phyloP scores from a whole-genome alignment of 164 flowering plant genomes.

The Nelumbo lutea region DNA sequence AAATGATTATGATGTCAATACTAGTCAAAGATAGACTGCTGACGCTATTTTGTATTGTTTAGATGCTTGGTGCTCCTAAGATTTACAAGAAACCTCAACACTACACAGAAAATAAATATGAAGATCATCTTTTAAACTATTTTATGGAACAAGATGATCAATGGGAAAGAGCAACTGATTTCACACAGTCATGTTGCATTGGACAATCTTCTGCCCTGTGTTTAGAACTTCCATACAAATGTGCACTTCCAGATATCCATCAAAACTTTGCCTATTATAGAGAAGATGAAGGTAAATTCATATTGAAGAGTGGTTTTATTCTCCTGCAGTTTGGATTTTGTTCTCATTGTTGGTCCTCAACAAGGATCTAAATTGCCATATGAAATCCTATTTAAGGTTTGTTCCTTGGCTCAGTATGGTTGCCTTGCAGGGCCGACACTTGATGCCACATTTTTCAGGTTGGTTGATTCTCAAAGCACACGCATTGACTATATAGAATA shows the following conservation, averaged over 20 bases:
- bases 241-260: slow-evolving; percentile 42
- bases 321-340: slow-evolving; percentile 40
- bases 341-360: slow-evolving; percentile 57
- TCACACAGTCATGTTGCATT: slow-evolving; percentile 45
- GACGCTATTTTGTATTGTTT: slow-evolving; percentile 1
- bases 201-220: slow-evolving; percentile 87
- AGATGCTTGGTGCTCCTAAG: slow-evolving; percentile 72
- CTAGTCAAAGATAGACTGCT: background rate
- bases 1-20: too few species aligned
- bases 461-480: slow-evolving; percentile 44
- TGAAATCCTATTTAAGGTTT: slow-evolving; percentile 56
- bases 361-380: slow-evolving; percentile 44
- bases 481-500: slow-evolving; percentile 37
- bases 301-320: slow-evolving; percentile 35
- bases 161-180: slow-evolving; percentile 75
- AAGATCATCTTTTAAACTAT: slow-evolving; percentile 28
- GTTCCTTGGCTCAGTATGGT: slow-evolving; percentile 67
- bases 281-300: slow-evolving; percentile 37
- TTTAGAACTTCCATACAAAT: slow-evolving; percentile 47
- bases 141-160: slow-evolving; percentile 53
- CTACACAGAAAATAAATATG: slow-evolving; percentile 13
- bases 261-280: slow-evolving; percentile 39
- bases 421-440: slow-evolving; percentile 64
- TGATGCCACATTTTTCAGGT: slow-evolving; percentile 38
- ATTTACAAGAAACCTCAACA: slow-evolving; percentile 39